Evolutionary conservation across 2,329 filamentous ascomycete species (phyloP), one percentile per base, ranked within the genome.

Genomic region (Sordariomycetes sp.): DNA sequence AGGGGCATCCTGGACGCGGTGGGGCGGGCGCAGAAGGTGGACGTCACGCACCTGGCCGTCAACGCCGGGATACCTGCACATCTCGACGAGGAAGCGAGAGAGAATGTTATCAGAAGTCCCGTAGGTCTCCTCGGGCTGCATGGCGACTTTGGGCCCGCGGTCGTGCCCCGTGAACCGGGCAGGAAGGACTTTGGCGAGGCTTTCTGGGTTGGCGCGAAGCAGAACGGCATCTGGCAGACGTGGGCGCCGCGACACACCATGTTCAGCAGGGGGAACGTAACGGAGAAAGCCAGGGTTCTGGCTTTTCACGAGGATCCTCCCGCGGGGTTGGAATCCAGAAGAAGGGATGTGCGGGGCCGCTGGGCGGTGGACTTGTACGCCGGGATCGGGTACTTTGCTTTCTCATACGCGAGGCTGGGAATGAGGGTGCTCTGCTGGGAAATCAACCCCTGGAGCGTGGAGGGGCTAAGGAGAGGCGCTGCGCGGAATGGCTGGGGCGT

Each of bases 241-340:
- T 97, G 92, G 92, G 88, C 91, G 1, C 93, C 93, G 16, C 73
- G 86, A 1, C 92, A 90, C 78, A 96, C 91, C 28, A 97, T 97
- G 92, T 97, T 97, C 70, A 91, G 87, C 61, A 82, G 91, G 1
- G 92, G 93, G 3, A 97, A 97, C 70, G 77, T 97, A 60, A 88
- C 85, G 55, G 93, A 97, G 72, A 97, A 97, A 69, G 85, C 88
- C 0, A 78, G 93, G 14, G 72, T 97, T 1, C 71, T 96, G 4
- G 68, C 66, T 0, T 85, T 85, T 63, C 72, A 73, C 59, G 40
- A 60, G 40, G 18, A 57, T 37, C 40, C 59, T 28, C 11, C 24
- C 54, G 25, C 54, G 43, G 40, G n/a, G 40, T 51, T 58, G 32
- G 24, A 51, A 24, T 55, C 51, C 18, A 43, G 52, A 12, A 32